Conservation (phyloP, 108 stramenopile species). For the Bacterosira constricta region DNA sequence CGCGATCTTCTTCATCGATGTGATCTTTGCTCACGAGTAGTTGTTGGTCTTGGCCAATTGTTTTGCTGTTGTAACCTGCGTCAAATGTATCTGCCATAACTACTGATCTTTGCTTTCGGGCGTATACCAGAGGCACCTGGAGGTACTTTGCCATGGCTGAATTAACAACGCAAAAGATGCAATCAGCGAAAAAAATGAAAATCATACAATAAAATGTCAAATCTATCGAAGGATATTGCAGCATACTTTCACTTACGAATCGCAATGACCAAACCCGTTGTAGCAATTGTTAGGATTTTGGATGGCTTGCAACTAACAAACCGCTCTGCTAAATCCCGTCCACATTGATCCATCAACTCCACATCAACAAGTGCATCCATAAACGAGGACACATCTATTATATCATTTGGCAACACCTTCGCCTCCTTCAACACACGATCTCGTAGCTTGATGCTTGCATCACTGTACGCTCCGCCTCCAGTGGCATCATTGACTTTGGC, state of each 20-base stretch:
- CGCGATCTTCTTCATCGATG: constrained; percentile 74
- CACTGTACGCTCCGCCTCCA: constrained; percentile 37
- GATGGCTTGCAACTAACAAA: constrained; percentile 68
- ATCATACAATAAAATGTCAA: too few species aligned
- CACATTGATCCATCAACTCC: constrained; percentile 89
- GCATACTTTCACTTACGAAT: constrained; percentile 66
- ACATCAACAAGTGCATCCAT: constrained; percentile 89
- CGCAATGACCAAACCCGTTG: constrained; percentile 87
- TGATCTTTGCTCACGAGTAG: constrained; percentile 83
- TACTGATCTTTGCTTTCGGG: constrained; percentile 85
- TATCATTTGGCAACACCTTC: constrained; percentile 83
- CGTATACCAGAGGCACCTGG: constrained; percentile 86
- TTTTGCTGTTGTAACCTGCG: constrained; percentile 79
- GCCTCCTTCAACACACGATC: constrained; percentile 88
- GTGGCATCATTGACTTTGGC: constrained; percentile 56
- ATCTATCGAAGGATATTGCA: too few species aligned
- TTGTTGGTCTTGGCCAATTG: constrained; percentile 79
- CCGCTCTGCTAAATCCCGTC: constrained; percentile 73
- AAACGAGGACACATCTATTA: constrained; percentile 87
- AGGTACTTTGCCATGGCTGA: constrained; percentile 81
- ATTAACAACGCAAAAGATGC: background rate
- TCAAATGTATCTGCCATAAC: constrained; percentile 88
- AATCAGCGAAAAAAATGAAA: background rate
- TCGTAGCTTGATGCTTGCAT: constrained; percentile 67
- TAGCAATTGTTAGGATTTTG: constrained; percentile 90